These are phyloP conservation scores for Umbilicus rupestris DNA, from an alignment of 164 flowering plant genomes.

Conservation along the genomic window DNA sequence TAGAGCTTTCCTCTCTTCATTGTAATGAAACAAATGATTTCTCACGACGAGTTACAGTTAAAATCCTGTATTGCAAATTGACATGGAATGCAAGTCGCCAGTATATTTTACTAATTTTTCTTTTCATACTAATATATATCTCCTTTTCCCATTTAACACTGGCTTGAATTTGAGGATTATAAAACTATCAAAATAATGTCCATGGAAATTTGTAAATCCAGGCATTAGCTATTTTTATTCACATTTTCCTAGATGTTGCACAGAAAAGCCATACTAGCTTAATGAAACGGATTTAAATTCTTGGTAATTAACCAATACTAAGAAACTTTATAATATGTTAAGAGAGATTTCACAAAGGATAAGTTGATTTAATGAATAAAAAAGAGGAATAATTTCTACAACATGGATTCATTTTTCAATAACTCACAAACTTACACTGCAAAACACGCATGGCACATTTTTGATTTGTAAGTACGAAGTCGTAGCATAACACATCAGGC, in stretches of 20 bases:
- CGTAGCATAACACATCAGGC: not conserved
- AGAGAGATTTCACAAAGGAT: not conserved
- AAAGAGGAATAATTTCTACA: too few species aligned
- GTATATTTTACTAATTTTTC: not conserved
- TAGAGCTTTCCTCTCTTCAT: not conserved
- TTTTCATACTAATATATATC: too few species aligned
- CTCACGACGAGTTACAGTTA: not conserved
- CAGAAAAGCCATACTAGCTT: not conserved
- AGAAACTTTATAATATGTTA: not conserved
- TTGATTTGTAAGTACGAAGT: not conserved
- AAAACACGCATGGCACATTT: not conserved
- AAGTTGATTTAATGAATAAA: not conserved
- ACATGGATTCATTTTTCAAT: not conserved
- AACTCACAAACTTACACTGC: not conserved
- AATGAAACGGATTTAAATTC: not conserved
- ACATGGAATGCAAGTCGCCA: not conserved
- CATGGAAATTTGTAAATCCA: not conserved
- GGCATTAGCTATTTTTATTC: not conserved
- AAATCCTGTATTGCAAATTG: not conserved
- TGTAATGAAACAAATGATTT: not conserved
- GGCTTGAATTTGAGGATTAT: not conserved
- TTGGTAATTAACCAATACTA: not conserved
- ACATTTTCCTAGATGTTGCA: not conserved
- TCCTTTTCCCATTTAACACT: not conserved
- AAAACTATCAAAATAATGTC: not conserved